phyloP scores from a whole-genome alignment of 768 basidiomycete genomes.

The Leccinum olivaceopallidum region DNA sequence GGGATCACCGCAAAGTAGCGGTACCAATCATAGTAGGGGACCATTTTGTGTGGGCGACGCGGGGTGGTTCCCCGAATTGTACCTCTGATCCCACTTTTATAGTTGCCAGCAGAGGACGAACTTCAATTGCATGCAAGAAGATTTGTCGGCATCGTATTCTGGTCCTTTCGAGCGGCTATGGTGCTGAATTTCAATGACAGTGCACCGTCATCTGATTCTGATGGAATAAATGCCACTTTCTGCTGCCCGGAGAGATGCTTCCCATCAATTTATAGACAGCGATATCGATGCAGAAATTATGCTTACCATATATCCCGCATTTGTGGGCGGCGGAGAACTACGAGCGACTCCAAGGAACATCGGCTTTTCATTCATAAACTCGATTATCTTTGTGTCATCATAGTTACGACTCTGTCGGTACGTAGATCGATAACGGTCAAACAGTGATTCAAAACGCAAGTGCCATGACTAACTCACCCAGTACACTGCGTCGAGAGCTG shows the following conservation, averaged over 20 bases:
- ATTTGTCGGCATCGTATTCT: not conserved
- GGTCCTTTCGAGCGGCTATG: not conserved
- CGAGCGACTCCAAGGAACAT: not conserved
- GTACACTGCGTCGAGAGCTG: not conserved
- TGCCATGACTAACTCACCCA: not conserved
- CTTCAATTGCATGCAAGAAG: not conserved
- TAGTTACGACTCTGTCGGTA: not conserved
- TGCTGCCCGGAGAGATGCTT: not conserved
- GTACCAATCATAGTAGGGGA: conserved; percentile 29
- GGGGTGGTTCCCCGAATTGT: not conserved
- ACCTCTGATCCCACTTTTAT: conserved; percentile 7
- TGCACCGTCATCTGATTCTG: not conserved
- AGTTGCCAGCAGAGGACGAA: not conserved
- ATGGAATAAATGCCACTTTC: not conserved
- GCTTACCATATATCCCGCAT: not conserved
- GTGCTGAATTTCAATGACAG: not conserved
- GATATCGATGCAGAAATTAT: not conserved
- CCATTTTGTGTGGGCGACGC: conserved; percentile 14
- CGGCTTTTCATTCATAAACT: not conserved
- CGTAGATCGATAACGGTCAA: not conserved
- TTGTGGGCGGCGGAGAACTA: not conserved
- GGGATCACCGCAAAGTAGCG: conserved; percentile 71
- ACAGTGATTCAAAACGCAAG: not conserved
- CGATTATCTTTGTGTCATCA: not conserved
- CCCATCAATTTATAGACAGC: not conserved